Conservation (phyloP, 768 basidiomycete species). For the Tylopilus felleus region DNA sequence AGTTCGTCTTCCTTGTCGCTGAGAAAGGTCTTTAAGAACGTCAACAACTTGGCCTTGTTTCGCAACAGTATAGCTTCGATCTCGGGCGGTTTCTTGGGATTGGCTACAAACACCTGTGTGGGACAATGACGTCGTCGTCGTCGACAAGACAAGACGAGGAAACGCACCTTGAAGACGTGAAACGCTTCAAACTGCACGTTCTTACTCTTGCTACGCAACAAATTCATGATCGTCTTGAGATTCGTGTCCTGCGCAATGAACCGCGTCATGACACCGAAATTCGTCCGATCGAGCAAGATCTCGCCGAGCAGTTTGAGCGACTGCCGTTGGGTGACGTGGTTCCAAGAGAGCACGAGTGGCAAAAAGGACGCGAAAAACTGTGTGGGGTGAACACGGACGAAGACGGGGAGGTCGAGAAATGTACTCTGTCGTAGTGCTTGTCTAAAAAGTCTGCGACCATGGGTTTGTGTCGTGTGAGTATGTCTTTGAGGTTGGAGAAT, state of each 20-base stretch:
- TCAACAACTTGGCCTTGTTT: constrained; percentile 90
- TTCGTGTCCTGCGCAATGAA: constrained; percentile 95
- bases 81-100: constrained; percentile 96
- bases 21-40: constrained; percentile 92
- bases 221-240: constrained; percentile 99
- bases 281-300: constrained; percentile 94
- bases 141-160: no score
- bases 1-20: constrained; percentile 99
- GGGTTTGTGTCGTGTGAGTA: constrained; percentile 91
- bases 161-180: constrained; percentile 94
- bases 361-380: constrained; percentile 97
- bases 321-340: constrained; percentile 98
- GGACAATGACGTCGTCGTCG: not conserved
- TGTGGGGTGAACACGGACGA: not conserved
- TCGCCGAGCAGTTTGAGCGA: constrained; percentile 97
- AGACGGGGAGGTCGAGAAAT: constrained; percentile 22
- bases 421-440: constrained; percentile 91
- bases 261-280: constrained; percentile 97
- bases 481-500: constrained; percentile 96
- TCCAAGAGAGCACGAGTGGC: constrained; percentile 83
- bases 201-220: constrained; percentile 95
- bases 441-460: constrained; percentile 98
- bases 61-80: constrained; percentile 86
- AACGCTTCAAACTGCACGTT: constrained; percentile 99
- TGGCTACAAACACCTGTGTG: constrained; percentile 90